Conservation (phyloP, 805 yeast genomes). For the Schwanniomyces occidentalis region DNA sequence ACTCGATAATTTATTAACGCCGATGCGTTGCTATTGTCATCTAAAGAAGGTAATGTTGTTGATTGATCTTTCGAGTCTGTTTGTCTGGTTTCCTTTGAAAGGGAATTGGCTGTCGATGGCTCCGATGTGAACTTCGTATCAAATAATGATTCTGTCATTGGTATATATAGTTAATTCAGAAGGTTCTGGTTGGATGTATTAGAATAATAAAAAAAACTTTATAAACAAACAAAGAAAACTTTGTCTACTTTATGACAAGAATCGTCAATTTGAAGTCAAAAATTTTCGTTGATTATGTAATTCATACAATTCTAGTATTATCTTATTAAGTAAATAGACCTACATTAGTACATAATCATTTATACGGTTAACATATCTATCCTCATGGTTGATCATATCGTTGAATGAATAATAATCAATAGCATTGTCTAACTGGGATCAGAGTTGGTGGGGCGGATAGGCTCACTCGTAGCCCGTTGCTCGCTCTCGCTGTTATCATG, state of each 20-base stretch:
- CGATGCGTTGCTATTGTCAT: constrained; percentile 24
- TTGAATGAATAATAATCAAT: constrained; percentile 34
- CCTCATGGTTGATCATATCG: constrained; percentile 26
- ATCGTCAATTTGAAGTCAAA: constrained; percentile 1
- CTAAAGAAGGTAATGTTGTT: constrained; percentile 25
- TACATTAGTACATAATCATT: not conserved
- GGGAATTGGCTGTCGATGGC: constrained; percentile 8
- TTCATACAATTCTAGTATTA: not conserved
- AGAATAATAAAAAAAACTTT: constrained; percentile 1
- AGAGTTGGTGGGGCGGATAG: constrained; percentile 7
- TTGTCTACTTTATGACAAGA: not conserved
- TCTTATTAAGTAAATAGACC: not conserved
- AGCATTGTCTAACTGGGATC: constrained; percentile 11
- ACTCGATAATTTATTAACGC: constrained; percentile 49
- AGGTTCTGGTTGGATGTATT: constrained; percentile 1
- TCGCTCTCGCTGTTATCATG: no score
- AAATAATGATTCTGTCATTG: constrained; percentile 34
- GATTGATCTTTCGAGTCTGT: constrained; percentile 3
- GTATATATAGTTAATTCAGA: not conserved
- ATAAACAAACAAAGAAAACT: no score
- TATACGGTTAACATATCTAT: constrained; percentile 1
- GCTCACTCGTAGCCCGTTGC: no score
- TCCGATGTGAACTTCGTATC: constrained; percentile 31
- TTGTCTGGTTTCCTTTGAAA: constrained; percentile 1
- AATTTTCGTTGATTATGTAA: constrained; percentile 6